These are phyloP conservation scores for Limnomonas spitsbergensis DNA, from an alignment of 139 green algal genomes.

Conservation along the genomic window DNA sequence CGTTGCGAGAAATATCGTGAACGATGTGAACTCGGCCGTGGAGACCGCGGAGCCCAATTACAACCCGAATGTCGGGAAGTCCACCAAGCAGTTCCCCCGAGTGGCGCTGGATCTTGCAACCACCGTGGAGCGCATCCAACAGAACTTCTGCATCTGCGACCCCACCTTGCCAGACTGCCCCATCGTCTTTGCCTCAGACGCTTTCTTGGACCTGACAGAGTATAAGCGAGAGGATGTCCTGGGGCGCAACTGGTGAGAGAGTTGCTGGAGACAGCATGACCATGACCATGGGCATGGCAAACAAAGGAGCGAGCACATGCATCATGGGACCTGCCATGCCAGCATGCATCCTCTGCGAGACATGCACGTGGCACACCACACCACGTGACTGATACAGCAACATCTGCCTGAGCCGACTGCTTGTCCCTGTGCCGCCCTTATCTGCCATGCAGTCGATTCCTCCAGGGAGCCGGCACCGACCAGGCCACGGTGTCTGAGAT, in stretches of 20 bases:
- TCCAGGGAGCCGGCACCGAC: conserved; percentile 86
- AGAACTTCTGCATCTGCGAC: conserved; percentile 96
- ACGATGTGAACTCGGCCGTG: conserved; percentile 67
- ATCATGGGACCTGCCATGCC: too few species aligned
- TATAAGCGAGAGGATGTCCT: conserved; percentile 92
- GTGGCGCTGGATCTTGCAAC: conserved; percentile 92
- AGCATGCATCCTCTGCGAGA: too few species aligned
- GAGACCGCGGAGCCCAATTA: conserved; percentile 27
- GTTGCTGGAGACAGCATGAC: background rate
- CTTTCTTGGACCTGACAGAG: conserved; percentile 88
- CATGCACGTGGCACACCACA: background rate
- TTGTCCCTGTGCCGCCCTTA: too few species aligned
- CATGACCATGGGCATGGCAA: too few species aligned
- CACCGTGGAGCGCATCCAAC: conserved; percentile 95
- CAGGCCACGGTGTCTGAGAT: conserved; percentile 70
- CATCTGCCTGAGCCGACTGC: too few species aligned
- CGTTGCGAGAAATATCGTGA: conserved; percentile 73
- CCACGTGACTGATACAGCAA: too few species aligned
- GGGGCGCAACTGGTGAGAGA: conserved; percentile 77
- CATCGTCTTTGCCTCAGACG: conserved; percentile 91
- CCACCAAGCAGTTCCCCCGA: conserved; percentile 70
- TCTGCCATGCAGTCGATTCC: conserved; percentile 38
- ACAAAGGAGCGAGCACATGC: too few species aligned
- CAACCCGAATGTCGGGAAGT: background rate
- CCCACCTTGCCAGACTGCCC: conserved; percentile 93